Evolutionary conservation across 441 rosid species (phyloP), one percentile per base, ranked within the genome.

Genomic region (Syzygium syzygioides): DNA sequence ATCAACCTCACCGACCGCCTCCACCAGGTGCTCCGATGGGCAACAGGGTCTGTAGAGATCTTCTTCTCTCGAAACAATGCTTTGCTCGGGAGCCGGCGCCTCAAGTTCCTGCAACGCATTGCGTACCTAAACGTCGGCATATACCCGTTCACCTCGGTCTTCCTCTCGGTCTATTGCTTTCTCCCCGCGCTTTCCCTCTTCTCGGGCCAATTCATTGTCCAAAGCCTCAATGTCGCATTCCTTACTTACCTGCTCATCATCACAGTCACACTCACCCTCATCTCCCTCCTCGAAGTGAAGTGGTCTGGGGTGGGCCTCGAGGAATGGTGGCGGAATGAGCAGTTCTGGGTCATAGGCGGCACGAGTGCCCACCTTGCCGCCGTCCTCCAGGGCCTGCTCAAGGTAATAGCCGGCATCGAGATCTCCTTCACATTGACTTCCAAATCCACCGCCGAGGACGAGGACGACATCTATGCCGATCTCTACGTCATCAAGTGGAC

Each of bases 291-390:
- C 0, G 99, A 97, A 92, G 98, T 96, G 62, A 96, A 94, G 87
- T 96, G 99, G 99, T 97, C 99, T 0, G 98, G 99, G 0, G 92
- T 97, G 0, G 96, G 92, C 19, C 94, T 97, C 0, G 99, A 97
- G 89, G 99, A 96, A 87, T 96, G 95, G 94, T 97, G 99, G 99
- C 91, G 99, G 85, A 97, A 97, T 25, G 99, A 97, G 94, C 98
- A 96, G 90, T 97, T 97, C 90, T 97, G 99, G 99, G 90, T 95
- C 4, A 96, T 97, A 7, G 99, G 99, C 15, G 99, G 99, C 52
- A 90, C 98, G 4, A 97, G 99, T 23, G 99, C 99, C 86, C 99
- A 96, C 91, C 94, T 96, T 0, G 96, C 90, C 32, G 99, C 99
- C 7, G 99, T 97, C 26, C 64, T 96, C 7, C 99, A 97, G 88